Evolutionary conservation across 192 early-diverging fungal genomes (phyloP), one percentile per base, ranked within the genome.

Genomic region (Entomortierella beljakovae): DNA sequence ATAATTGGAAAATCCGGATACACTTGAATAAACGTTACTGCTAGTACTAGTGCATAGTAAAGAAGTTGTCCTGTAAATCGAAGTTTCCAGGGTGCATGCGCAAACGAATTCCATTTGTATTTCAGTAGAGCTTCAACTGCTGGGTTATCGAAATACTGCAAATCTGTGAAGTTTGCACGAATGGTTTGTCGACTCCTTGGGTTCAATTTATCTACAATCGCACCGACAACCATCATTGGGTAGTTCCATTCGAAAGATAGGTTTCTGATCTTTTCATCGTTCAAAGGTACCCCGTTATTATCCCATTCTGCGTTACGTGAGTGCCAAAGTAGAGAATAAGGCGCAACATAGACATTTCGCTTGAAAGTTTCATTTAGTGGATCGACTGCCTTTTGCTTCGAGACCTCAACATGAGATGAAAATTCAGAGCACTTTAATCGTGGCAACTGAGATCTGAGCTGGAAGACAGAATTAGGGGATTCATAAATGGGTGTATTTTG

Each of bases 41-140:
- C 32, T 0, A 74, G 16, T 13, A 66, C 51, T 1, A 74, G 32
- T 4, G 25, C 23, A 35, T 74, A 65, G 55, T 61, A 65, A 1
- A 74, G 2, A 0, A 43, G 26, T 22, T 74, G 63, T 23, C 15
- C 15, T 6, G 48, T 13, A 25, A 74, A 74, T 4, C 70, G 42
- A 11, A 52, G 15, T 9, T 18, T 11, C 63, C 71, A 74, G 22
- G 29, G 48, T 7, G 32, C 23, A 7, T 28, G 53, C 13, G 43
- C 63, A 16, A 64, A 52, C 20, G 63, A 46, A n/a, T 74, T 60
- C 71, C 71, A 74, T 43, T 74, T 74, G 51, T 66, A 66, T 23
- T 58, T 25, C 4, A 74, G 25, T 10, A 74, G 29, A 16, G 63
- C 64, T 2, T 38, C 58, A 5, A 66, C 28, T 15, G 64, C 71